Percentiles rank a stretch among this genome's conserved stretches.
These are phyloP conservation scores for Cadophora luteo-olivacea DNA, from an alignment of 2,329 filamentous ascomycete species.

Conservation along the genomic window DNA sequence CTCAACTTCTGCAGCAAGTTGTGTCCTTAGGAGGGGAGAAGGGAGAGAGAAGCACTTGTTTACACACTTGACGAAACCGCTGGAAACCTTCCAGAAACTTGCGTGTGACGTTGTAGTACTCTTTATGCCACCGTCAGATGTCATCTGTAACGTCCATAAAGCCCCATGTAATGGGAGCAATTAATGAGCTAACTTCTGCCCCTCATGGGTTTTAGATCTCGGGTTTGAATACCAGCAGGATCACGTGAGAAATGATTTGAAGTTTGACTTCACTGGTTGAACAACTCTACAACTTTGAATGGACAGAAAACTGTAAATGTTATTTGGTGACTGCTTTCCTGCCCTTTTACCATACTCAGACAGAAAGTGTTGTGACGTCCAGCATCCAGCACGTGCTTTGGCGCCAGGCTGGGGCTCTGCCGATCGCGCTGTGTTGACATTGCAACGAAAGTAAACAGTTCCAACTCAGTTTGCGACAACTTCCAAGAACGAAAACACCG, in stretches of 20 bases:
- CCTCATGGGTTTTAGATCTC: neutral
- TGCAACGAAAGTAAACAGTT: constrained; percentile 25
- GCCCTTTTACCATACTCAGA: neutral
- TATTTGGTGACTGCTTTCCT: neutral
- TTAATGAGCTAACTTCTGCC: neutral
- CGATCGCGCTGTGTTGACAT: constrained; percentile 23
- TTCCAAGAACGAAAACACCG: neutral
- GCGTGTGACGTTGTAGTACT: neutral
- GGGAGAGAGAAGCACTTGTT: neutral
- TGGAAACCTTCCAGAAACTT: neutral
- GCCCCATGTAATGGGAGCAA: neutral
- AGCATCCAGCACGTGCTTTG: neutral
- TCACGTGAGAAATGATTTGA: neutral
- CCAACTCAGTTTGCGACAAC: constrained; percentile 19
- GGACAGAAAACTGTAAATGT: too few species aligned
- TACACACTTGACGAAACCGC: neutral
- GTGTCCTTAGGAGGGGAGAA: neutral
- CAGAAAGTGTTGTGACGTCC: neutral
- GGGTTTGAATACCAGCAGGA: too few species aligned
- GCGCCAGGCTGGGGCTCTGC: neutral
- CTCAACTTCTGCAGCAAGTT: neutral
- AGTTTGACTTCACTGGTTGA: too few species aligned
- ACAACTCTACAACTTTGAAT: too few species aligned
- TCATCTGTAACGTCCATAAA: neutral
- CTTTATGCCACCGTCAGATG: too few species aligned